Conservation (phyloP, 1,139 yeast species). For the Blastobotrys petasosporus region DNA sequence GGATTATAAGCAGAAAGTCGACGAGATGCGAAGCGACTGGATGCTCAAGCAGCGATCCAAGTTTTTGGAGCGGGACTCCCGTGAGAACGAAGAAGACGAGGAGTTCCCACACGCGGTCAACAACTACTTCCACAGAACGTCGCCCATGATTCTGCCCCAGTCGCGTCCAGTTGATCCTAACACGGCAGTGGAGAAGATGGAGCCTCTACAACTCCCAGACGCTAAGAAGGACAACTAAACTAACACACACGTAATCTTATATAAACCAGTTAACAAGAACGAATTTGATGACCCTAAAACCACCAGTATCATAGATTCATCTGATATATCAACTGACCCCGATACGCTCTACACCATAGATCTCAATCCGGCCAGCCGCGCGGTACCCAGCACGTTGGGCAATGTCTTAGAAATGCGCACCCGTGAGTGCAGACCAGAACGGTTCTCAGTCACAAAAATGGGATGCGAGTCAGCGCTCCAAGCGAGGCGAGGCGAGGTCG, state of each 20-base stretch:
- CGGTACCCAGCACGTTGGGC: too few relatives aligned
- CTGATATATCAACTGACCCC: too few relatives aligned
- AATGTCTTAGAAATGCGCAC: too few relatives aligned
- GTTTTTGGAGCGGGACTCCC: conserved; percentile 21
- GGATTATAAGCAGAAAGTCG: conserved; percentile 36
- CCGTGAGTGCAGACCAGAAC: too few relatives aligned
- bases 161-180: conserved; percentile 7
- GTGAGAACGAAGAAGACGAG: conserved; percentile 19
- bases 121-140: conserved; percentile 33
- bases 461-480: too few relatives aligned
- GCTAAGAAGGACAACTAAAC: conserved; percentile 5
- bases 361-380: too few relatives aligned
- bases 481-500: too few relatives aligned
- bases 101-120: conserved; percentile 26
- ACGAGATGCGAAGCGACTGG: conserved; percentile 35
- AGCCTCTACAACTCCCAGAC: conserved; percentile 19
- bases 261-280: too few relatives aligned
- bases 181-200: conserved; percentile 22
- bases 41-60: conserved; percentile 31
- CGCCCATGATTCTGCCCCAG: conserved; percentile 30
- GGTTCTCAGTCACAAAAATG: too few relatives aligned
- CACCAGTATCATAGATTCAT: too few relatives aligned
- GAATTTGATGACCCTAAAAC: too few relatives aligned
- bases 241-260: neutral
- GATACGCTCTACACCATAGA: too few relatives aligned